A percentile compares a stretch with the other conserved stretches of the same genome.
Evolutionary conservation across 2,329 filamentous ascomycete genomes (phyloP).

Genomic region (Fonsecaea multimorphosa): DNA sequence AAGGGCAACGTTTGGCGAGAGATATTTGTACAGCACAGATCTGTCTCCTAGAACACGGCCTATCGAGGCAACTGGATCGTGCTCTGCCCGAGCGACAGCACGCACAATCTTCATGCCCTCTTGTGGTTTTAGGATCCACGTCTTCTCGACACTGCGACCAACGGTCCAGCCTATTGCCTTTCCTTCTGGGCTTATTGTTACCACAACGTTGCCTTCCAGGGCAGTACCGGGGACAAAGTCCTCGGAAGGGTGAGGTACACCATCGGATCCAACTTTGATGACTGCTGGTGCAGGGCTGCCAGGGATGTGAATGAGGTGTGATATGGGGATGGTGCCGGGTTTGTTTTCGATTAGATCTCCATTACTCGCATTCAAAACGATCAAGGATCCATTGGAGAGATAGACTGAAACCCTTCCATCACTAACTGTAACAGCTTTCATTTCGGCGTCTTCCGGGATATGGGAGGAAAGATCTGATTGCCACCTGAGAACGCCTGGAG

Average conservation of each 20-base stretch:
- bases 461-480: constrained; percentile 66
- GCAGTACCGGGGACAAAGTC: constrained; percentile 40
- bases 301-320: constrained; percentile 33
- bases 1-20: constrained; percentile 84
- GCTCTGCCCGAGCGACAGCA: constrained; percentile 70
- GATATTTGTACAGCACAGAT: constrained; percentile 95
- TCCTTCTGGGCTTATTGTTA: constrained; percentile 51
- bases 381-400: constrained; percentile 66
- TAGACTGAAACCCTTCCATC: constrained; percentile 66
- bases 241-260: constrained; percentile 42
- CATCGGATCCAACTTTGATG: constrained; percentile 47
- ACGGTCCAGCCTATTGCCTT: constrained; percentile 52
- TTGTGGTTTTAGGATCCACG: constrained; percentile 76
- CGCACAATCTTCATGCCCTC: constrained; percentile 70
- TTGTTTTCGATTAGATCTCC: constrained; percentile 48
- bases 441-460: constrained; percentile 61
- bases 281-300: constrained; percentile 37
- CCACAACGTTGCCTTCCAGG: constrained; percentile 46
- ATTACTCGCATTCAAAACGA: constrained; percentile 56
- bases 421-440: constrained; percentile 70
- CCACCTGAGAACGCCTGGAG: constrained; percentile 78
- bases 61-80: constrained; percentile 92
- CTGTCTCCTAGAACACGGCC: constrained; percentile 91
- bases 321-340: constrained; percentile 30
- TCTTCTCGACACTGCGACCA: constrained; percentile 50